These are phyloP conservation scores for Eragrostis tef DNA, from an alignment of 202 grass and related monocot genomes.

Conservation along the genomic window DNA sequence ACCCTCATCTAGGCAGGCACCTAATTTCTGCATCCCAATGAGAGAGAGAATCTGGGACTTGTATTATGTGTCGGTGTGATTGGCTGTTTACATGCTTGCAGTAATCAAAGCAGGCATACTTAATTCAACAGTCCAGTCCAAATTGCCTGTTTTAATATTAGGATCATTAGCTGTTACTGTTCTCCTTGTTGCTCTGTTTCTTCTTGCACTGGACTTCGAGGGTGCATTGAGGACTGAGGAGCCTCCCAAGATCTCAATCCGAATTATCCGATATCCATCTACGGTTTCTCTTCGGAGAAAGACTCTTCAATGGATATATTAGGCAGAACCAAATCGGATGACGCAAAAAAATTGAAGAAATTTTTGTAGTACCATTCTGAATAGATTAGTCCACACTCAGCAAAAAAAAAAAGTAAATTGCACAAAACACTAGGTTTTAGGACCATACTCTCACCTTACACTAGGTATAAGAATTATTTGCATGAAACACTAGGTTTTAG, in stretches of 20 bases:
- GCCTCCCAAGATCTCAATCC: not conserved
- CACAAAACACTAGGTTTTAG: too few species aligned
- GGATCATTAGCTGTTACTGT: conserved; percentile 47
- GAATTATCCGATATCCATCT: not conserved
- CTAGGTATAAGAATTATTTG: too few species aligned
- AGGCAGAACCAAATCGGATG: not conserved
- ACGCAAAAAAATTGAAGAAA: not conserved
- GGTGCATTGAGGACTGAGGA: not conserved
- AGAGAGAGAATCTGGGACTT: conserved; percentile 55
- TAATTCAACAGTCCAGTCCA: conserved; percentile 42
- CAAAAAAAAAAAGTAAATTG: too few species aligned
- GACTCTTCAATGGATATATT: not conserved
- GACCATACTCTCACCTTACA: too few species aligned
- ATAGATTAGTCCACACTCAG: not conserved
- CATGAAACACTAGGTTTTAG: too few species aligned
- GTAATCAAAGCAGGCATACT: conserved; percentile 42
- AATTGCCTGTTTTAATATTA: conserved; percentile 44
- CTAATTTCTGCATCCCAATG: conserved; percentile 57
- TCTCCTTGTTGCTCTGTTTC: conserved; percentile 14
- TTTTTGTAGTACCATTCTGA: not conserved
- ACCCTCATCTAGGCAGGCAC: conserved; percentile 40
- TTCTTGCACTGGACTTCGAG: not conserved
- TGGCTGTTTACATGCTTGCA: conserved; percentile 55
- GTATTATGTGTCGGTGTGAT: conserved; percentile 55
- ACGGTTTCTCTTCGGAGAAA: not conserved